phyloP scores from a whole-genome alignment of 2,329 filamentous ascomycete genomes.

The Penicillium sclerotiorum region DNA sequence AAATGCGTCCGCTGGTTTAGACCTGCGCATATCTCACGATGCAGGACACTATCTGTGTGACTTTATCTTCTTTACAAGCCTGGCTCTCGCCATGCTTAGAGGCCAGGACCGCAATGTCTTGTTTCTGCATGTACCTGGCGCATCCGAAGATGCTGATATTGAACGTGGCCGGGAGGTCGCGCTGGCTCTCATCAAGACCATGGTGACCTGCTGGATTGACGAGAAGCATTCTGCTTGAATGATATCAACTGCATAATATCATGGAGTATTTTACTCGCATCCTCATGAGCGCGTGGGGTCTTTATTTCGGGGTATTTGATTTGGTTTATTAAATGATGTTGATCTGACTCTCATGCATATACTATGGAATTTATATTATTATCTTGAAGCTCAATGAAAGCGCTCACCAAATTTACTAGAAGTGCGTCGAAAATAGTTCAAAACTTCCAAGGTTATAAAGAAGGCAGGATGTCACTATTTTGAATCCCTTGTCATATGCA shows the following conservation, averaged over 20 bases:
- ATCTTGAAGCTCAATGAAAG: too few relatives aligned
- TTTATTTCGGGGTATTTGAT: neutral
- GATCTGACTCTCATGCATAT: too few relatives aligned
- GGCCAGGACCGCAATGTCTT: conserved; percentile 52
- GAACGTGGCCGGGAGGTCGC: conserved; percentile 43
- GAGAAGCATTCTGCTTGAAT: conserved; percentile 15
- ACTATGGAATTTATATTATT: too few relatives aligned
- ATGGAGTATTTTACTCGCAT: neutral
- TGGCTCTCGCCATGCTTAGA: conserved; percentile 50
- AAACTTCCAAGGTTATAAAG: too few relatives aligned
- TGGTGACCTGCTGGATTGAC: conserved; percentile 46
- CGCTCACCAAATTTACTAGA: too few relatives aligned
- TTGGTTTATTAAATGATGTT: too few relatives aligned
- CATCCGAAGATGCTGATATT: conserved; percentile 53
- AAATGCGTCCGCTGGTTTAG: conserved; percentile 32
- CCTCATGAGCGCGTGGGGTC: neutral
- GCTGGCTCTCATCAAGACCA: conserved; percentile 46
- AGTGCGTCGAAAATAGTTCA: too few relatives aligned
- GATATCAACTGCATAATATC: neutral
- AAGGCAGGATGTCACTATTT: too few relatives aligned
- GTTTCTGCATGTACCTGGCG: conserved; percentile 73
- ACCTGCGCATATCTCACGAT: conserved; percentile 65
- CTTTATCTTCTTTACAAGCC: conserved; percentile 73
- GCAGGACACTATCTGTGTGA: conserved; percentile 76
- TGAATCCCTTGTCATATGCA: too few relatives aligned